Conservation (phyloP, 2,329 filamentous ascomycete species). For the Trichoderma polysporum region DNA sequence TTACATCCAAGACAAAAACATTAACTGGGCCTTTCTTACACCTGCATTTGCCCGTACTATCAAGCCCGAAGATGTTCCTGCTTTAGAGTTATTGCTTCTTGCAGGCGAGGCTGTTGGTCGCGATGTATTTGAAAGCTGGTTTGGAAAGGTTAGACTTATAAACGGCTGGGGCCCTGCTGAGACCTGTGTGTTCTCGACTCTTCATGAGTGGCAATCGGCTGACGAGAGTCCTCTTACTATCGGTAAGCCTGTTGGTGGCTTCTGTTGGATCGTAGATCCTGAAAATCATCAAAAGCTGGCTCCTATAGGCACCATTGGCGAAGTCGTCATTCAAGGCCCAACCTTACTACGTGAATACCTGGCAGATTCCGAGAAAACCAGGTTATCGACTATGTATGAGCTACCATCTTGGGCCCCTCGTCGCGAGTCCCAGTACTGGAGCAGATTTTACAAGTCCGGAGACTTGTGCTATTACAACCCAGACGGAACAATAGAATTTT, state of each 20-base stretch:
- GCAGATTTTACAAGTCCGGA: constrained; percentile 6
- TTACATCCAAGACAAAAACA: neutral
- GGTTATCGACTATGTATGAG: neutral
- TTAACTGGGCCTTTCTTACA: constrained; percentile 4
- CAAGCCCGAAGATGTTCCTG: neutral
- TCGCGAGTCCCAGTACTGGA: neutral
- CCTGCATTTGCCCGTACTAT: constrained; percentile 6
- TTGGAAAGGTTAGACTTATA: constrained; percentile 2
- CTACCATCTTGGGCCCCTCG: constrained; percentile 8
- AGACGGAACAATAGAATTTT: constrained; percentile 8
- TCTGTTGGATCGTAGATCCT: constrained; percentile 21
- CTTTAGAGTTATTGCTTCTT: neutral
- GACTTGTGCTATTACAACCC: constrained; percentile 13
- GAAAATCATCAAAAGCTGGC: constrained; percentile 4
- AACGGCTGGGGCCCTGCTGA: constrained; percentile 13
- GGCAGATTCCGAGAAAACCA: neutral
- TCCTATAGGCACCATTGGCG: constrained; percentile 4
- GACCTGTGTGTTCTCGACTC: constrained; percentile 7
- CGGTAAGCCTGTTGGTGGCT: constrained; percentile 11
- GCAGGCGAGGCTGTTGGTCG: neutral
- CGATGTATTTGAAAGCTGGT: constrained; percentile 9
- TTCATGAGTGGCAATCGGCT: neutral
- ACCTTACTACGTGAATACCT: constrained; percentile 16
- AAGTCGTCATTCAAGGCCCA: constrained; percentile 10
- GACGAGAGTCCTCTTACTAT: constrained; percentile 1